Percentiles rank a stretch among this genome's conserved stretches.
phyloP scores from a whole-genome alignment of 2,329 filamentous ascomycete species.

The Thielaviopsis populi region DNA sequence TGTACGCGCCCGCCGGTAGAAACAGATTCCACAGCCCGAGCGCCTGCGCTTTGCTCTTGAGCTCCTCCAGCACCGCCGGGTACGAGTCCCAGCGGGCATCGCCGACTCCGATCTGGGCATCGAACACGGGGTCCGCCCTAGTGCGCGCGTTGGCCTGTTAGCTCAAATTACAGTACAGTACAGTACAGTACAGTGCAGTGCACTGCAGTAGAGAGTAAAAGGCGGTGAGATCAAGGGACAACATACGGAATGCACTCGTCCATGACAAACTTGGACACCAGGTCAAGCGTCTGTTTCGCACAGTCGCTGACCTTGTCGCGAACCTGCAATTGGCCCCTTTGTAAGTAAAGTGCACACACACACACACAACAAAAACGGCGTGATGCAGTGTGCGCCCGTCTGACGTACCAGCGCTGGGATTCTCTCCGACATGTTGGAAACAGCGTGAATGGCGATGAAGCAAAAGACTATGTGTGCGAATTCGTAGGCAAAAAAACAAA shows the following conservation, averaged over 20 bases:
- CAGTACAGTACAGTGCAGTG: too few species aligned
- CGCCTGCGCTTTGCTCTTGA: conserved; percentile 69
- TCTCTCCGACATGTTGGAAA: conserved; percentile 13
- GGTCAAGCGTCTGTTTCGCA: conserved; percentile 69
- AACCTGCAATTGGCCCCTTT: conserved; percentile 25
- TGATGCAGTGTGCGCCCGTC: background rate
- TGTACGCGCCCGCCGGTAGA: conserved; percentile 86
- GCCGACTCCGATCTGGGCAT: conserved; percentile 65
- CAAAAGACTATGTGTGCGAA: background rate
- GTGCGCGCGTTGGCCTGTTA: conserved; percentile 8
- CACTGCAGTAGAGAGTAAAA: too few species aligned
- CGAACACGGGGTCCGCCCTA: conserved; percentile 63
- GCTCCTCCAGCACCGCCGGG: conserved; percentile 69
- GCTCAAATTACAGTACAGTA: too few species aligned
- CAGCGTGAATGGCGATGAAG: background rate
- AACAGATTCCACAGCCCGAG: conserved; percentile 98
- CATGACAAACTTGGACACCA: conserved; percentile 91
- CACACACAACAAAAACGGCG: too few species aligned
- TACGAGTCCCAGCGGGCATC: conserved; percentile 64
- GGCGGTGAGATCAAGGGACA: background rate
- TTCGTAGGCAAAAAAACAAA: too few species aligned
- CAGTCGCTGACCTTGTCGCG: conserved; percentile 58
- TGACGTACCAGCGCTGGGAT: conserved; percentile 14
- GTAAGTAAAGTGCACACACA: conserved; percentile 10
- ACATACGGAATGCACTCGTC: conserved; percentile 75